Percentiles rank a stretch among this genome's conserved stretches.
Evolutionary conservation across 164 flowering plant genomes (phyloP).

Genomic region (Vitis rotundifolia): DNA sequence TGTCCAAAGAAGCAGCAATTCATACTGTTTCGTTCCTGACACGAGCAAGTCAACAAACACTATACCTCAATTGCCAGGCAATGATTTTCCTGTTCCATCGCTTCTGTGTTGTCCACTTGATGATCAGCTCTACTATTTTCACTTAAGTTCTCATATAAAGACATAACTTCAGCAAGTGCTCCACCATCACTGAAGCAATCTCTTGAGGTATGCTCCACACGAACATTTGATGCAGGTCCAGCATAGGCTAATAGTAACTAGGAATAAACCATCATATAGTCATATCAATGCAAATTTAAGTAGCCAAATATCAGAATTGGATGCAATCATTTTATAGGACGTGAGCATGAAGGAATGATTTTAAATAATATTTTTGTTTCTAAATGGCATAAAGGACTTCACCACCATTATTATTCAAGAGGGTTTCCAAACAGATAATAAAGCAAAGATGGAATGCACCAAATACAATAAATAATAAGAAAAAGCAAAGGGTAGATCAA

Average conservation of each 20-base stretch:
- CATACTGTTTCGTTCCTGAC: too few species aligned
- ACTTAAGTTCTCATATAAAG: slow-evolving; percentile 51
- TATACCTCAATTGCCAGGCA: slow-evolving; percentile 54
- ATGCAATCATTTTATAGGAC: too few species aligned
- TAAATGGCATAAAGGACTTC: too few species aligned
- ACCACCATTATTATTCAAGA: too few species aligned
- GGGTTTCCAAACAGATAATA: too few species aligned
- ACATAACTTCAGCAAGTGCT: slow-evolving; percentile 80
- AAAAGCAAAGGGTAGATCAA: too few species aligned
- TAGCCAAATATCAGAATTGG: too few species aligned
- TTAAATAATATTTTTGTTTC: too few species aligned
- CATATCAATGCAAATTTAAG: neutral
- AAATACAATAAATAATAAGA: too few species aligned
- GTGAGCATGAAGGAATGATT: too few species aligned
- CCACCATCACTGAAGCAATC: slow-evolving; percentile 70
- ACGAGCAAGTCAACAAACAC: neutral
- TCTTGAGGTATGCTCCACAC: slow-evolving; percentile 74
- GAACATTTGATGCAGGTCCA: slow-evolving; percentile 82
- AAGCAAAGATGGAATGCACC: too few species aligned
- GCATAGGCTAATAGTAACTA: slow-evolving; percentile 80
- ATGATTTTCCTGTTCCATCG: slow-evolving; percentile 15
- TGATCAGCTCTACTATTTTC: slow-evolving; percentile 21
- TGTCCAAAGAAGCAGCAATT: neutral
- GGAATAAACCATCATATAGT: slow-evolving; percentile 4
- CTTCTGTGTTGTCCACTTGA: slow-evolving; percentile 20